Conservation (phyloP, 2,329 filamentous ascomycete genomes). For the Alternaria solani region DNA sequence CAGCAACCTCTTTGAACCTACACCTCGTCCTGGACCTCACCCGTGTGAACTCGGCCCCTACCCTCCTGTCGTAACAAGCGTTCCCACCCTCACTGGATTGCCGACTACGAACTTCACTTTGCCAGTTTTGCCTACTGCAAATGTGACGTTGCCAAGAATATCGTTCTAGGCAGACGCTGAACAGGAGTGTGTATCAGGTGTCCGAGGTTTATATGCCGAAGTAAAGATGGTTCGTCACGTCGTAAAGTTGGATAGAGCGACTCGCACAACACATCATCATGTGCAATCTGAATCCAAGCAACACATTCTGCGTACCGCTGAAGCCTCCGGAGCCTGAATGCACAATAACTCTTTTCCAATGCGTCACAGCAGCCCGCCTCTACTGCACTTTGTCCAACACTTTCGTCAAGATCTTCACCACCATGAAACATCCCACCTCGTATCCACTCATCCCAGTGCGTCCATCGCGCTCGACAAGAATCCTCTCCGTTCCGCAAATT, state of each 20-base stretch:
- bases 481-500: not conserved
- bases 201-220: not conserved
- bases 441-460: not conserved
- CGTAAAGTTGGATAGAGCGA: not conserved
- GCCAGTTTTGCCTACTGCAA: conserved; percentile 6
- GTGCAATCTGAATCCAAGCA: not conserved
- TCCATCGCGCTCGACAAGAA: not conserved
- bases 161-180: not conserved
- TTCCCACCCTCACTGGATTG: conserved; percentile 6
- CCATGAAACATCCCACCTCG: not conserved
- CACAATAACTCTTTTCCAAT: not conserved
- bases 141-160: conserved; percentile 10
- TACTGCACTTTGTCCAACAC: not conserved
- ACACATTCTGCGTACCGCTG: not conserved
- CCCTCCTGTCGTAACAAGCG: conserved; percentile 7
- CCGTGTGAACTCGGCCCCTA: conserved; percentile 37
- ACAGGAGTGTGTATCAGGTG: not conserved
- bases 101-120: conserved; percentile 13
- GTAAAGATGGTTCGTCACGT: not conserved
- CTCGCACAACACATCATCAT: not conserved
- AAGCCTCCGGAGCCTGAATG: not conserved
- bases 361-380: not conserved
- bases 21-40: conserved; percentile 34
- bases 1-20: conserved; percentile 31
- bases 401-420: not conserved